Conservation (phyloP, 805 yeast species). For the Monosporozyma aerobia region DNA sequence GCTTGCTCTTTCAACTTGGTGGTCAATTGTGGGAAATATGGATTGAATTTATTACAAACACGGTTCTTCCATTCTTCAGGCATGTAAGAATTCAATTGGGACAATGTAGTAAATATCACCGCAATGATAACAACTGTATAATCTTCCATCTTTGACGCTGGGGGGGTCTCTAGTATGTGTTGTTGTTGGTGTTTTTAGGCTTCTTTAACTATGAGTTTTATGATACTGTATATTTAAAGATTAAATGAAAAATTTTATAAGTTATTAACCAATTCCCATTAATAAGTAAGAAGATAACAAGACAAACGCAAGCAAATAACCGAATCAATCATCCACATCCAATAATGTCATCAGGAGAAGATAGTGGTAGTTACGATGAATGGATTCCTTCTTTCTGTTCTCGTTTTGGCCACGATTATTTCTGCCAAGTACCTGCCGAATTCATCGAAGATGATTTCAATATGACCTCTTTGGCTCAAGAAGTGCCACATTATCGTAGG, state of each 20-base stretch:
- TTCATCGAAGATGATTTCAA: constrained; percentile 96
- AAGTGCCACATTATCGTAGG: constrained; percentile 85
- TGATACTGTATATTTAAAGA: neutral
- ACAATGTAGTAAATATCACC: neutral
- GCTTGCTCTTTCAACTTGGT: constrained; percentile 36
- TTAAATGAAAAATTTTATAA: neutral
- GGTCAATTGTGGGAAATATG: neutral
- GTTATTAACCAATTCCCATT: neutral
- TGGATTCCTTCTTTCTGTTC: constrained; percentile 81
- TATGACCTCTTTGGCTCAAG: constrained; percentile 74
- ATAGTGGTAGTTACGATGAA: constrained; percentile 39
- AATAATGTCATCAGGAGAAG: constrained; percentile 17
- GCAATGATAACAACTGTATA: neutral
- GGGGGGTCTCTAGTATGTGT: neutral
- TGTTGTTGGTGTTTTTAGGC: neutral
- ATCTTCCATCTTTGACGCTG: neutral
- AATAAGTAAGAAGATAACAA: neutral
- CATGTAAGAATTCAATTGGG: neutral
- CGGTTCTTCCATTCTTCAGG: neutral
- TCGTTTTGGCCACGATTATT: constrained; percentile 76
- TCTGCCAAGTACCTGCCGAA: constrained; percentile 84
- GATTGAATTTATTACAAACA: neutral
- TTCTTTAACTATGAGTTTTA: neutral
- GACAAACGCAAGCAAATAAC: neutral
- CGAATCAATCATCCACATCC: constrained; percentile 5